Evolutionary conservation across 305 asterid genomes (phyloP), one percentile per base, ranked within the genome.

Genomic region (Fraxinus albicans): DNA sequence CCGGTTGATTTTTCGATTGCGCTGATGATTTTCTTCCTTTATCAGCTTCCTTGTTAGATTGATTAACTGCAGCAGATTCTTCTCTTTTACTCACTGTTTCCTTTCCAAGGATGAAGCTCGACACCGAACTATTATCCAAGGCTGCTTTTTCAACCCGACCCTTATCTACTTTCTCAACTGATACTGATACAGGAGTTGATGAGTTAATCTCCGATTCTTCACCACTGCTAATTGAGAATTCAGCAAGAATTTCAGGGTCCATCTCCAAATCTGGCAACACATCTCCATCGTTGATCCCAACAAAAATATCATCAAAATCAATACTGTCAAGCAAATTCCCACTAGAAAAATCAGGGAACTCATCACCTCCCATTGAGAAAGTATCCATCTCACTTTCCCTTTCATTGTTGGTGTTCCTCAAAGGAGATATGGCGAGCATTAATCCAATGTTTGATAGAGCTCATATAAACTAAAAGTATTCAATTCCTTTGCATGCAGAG

Each of bases 201-300:
- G 50, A 36, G 82, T 80, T 87, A 10, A 78, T 77, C 36, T 89
- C 95, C 4, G 93, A 89, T 33, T 90, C 91, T 21, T 88, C 92
- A 1, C 87, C 87, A 0, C 83, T 89, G 36, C 86, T 87, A 35
- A 84, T 86, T 1, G 97, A 88, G 76, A 92, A 92, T 1, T 91
- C 98, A 21, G 94, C 93, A 6, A 95, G 87, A 7, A 93, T 87
- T n/a, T 92, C 97, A 0, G 94, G 88, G 85, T 93, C 97, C 97
- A 93, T 92, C 78, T 92, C 98, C 92, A 95, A 83, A 91, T 95
- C 99, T 1, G 95, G 97, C 77, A 95, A 76, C 65, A 88, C 83
- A 72, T 92, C 96, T 21, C 90, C 97, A 34, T 92, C 96, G 80
- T 83, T 87, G 83, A 94, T 91, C 23, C 94, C 97, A 13, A 87